A percentile compares a stretch with the other conserved stretches of the same genome.
These are phyloP conservation scores for Vigna trinervia DNA, from an alignment of 306 rosid species.

Conservation along the genomic window DNA sequence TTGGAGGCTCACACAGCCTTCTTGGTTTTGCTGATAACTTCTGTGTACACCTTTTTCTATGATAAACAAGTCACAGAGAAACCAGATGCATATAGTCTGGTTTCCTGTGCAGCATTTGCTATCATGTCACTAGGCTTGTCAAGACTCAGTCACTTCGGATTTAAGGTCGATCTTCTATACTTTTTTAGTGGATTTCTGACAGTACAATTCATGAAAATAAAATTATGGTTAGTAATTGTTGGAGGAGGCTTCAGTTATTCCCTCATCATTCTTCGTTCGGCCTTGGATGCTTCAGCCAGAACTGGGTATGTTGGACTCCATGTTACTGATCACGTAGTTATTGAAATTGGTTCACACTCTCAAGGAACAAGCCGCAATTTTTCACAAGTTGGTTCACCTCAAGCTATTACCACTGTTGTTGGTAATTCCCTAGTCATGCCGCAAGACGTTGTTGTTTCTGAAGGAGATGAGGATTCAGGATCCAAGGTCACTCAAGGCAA, in stretches of 20 bases:
- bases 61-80: slow-evolving; percentile 16
- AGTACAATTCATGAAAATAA: slow-evolving; percentile 37
- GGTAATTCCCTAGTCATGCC: background rate
- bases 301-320: background rate
- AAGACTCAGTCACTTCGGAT: slow-evolving; percentile 11
- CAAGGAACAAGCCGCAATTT: too few relatives aligned
- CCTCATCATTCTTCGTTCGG: slow-evolving; percentile 22
- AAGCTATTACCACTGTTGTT: background rate
- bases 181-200: slow-evolving; percentile 17
- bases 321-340: background rate
- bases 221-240: background rate
- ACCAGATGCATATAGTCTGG: slow-evolving; percentile 10
- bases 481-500: too few relatives aligned
- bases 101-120: slow-evolving; percentile 26
- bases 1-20: background rate
- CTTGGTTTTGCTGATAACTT: background rate
- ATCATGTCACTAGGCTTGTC: slow-evolving; percentile 20
- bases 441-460: background rate
- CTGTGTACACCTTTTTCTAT: background rate
- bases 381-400: background rate
- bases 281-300: background rate
- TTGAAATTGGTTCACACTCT: background rate
- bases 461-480: background rate
- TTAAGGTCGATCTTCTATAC: slow-evolving; percentile 33
- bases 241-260: slow-evolving; percentile 26